Evolutionary conservation across 768 basidiomycete genomes (phyloP).

Genomic region (Serpula lacrymans): DNA sequence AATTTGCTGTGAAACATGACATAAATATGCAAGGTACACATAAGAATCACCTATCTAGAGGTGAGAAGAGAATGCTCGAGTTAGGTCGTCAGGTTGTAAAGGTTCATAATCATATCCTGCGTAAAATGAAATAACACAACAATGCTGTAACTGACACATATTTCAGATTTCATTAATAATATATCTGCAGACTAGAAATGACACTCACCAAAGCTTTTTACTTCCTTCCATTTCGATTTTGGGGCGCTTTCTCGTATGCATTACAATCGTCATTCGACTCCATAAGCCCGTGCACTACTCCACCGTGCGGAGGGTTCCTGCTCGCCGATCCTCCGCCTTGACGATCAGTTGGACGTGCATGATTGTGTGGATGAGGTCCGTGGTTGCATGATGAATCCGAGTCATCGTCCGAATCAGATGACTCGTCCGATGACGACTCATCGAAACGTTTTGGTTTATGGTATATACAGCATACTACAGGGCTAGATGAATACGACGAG

Average conservation of each 20-base stretch:
- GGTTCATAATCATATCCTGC: too few species aligned
- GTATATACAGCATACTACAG: conserved; percentile 93
- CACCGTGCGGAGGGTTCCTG: conserved; percentile 8
- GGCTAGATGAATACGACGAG: neutral
- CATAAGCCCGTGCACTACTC: conserved; percentile 16
- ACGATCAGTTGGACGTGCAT: conserved; percentile 9
- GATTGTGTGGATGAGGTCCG: neutral
- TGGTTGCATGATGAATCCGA: conserved; percentile 18
- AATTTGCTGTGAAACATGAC: too few species aligned
- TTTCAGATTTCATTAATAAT: too few species aligned
- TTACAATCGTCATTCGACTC: conserved; percentile 33
- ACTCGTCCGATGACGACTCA: conserved; percentile 71
- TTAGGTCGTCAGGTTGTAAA: too few species aligned
- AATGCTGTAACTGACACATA: too few species aligned
- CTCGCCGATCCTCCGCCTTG: conserved; percentile 3
- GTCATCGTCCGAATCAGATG: conserved; percentile 49
- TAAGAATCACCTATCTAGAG: too few species aligned
- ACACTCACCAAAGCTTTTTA: too few species aligned
- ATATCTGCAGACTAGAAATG: too few species aligned
- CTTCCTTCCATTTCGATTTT: conserved; percentile 15
- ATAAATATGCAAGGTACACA: too few species aligned
- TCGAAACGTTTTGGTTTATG: conserved; percentile 78
- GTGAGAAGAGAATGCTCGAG: too few species aligned
- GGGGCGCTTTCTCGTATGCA: conserved; percentile 46
- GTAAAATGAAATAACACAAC: too few species aligned